Evolutionary conservation across 257 asterid species (phyloP).

Genomic region (Solanum piurae): DNA sequence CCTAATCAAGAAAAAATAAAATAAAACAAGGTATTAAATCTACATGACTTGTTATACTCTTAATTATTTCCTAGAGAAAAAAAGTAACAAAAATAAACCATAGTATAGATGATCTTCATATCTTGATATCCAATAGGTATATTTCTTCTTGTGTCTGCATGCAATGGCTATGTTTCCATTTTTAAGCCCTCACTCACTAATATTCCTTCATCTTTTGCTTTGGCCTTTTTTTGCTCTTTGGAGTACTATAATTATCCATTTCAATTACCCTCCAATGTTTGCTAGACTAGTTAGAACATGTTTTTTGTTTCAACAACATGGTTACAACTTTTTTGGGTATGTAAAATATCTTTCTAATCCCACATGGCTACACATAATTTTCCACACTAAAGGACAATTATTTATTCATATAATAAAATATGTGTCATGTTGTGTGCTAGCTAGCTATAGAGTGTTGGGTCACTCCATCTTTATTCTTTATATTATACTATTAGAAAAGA

Average conservation of each 20-base stretch:
- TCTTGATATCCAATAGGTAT: constrained; percentile 8
- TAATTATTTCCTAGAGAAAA: background rate
- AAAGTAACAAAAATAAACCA: background rate
- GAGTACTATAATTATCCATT: background rate
- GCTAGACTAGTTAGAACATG: background rate
- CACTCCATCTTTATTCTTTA: background rate
- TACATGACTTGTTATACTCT: background rate
- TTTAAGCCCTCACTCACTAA: background rate
- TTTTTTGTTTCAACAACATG: background rate
- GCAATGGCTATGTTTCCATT: constrained; percentile 9
- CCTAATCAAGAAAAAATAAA: constrained; percentile 7
- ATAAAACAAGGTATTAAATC: background rate
- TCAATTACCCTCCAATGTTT: background rate
- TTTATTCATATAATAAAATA: background rate
- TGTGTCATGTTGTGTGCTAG: background rate
- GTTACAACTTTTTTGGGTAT: background rate
- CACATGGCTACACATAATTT: background rate
- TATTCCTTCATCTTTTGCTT: background rate
- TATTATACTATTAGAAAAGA: background rate
- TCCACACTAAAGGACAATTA: background rate
- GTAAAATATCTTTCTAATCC: background rate
- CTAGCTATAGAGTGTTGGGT: background rate
- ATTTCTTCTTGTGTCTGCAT: constrained; percentile 9
- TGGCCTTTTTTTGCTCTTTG: background rate
- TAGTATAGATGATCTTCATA: background rate